Conservation (phyloP, 108 stramenopile genomes). For the Fragilaria crotonensis region DNA sequence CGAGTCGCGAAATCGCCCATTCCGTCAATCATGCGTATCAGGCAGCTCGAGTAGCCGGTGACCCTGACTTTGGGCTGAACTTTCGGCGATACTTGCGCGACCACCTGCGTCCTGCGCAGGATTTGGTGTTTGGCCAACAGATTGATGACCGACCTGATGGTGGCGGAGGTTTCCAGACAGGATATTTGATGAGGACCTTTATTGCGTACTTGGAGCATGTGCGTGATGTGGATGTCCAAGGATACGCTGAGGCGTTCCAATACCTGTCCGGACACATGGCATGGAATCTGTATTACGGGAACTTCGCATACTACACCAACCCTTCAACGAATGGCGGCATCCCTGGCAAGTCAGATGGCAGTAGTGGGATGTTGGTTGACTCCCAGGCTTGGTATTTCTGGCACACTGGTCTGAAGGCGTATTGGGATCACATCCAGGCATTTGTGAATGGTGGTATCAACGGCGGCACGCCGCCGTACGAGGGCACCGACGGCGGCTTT, state of each 20-base stretch:
- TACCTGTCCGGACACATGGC: neutral
- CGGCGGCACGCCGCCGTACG: neutral
- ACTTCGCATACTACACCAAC: neutral
- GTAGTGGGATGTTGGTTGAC: neutral
- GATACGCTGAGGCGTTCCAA: neutral
- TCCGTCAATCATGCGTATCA: neutral
- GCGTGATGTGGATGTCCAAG: neutral
- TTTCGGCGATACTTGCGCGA: neutral
- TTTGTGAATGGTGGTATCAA: neutral
- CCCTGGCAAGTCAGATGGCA: neutral
- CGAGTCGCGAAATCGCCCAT: neutral
- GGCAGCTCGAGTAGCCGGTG: neutral
- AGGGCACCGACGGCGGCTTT: neutral
- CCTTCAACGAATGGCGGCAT: neutral
- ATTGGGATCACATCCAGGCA: neutral
- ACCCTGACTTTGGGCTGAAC: neutral
- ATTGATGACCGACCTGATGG: neutral
- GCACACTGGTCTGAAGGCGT: neutral
- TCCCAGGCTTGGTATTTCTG: neutral
- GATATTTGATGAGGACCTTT: neutral
- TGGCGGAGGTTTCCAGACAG: neutral
- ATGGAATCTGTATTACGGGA: neutral
- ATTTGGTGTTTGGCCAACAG: neutral
- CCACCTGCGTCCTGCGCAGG: neutral
- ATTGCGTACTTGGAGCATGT: neutral